Evolutionary conservation across 441 rosid species (phyloP), one percentile per base, ranked within the genome.

Genomic region (Caryocar brasiliense): DNA sequence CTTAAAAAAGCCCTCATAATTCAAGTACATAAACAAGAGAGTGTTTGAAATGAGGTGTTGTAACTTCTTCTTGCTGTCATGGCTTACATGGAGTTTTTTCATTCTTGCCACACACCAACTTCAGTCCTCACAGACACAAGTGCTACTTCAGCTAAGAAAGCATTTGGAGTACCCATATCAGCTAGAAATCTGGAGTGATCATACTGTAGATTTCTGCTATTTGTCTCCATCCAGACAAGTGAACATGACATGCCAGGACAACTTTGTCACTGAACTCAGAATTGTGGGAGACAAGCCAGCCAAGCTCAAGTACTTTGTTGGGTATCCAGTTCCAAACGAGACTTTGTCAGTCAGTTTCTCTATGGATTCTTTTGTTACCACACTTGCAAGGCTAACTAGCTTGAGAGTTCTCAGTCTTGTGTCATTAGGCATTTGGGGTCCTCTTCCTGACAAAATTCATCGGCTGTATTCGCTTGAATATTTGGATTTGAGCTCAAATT

Each of bases 381-480:
- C 91, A 34, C 71, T 85, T 15, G 51, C 82, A 23, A 77, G 91
- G 64, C 68, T 85, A 12, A 76, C 60, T 33, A 60, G 72, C 40
- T 71, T 85, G 48, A 77, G 70, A 64, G 81, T 75, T 37, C 86
- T 85, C 43, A 71, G 73, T 52, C 64, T 85, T 37, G 54, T 74
- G 43, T 77, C 86, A 54, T 36, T 82, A 34, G 91, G 95, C 28
- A 80, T 85, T 45, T 82, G 95, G 95, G 95, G 95, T 21, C 71
- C 78, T 17, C 78, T 82, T 38, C 88, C 86, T 3, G 86, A 77
- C 71, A 85, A 85, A 47, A 79, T 82, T 40, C 90, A 69, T 55
- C 39, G 95, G 39, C 51, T 85, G 47, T 59, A 65, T 49, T 67
- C 79, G 15, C 84, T 85, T 12, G 86, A 80, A 44, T 62, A 66